Evolutionary conservation across 1,284 basidiomycete species (phyloP).

Genomic region (Kwoniella shivajii): DNA sequence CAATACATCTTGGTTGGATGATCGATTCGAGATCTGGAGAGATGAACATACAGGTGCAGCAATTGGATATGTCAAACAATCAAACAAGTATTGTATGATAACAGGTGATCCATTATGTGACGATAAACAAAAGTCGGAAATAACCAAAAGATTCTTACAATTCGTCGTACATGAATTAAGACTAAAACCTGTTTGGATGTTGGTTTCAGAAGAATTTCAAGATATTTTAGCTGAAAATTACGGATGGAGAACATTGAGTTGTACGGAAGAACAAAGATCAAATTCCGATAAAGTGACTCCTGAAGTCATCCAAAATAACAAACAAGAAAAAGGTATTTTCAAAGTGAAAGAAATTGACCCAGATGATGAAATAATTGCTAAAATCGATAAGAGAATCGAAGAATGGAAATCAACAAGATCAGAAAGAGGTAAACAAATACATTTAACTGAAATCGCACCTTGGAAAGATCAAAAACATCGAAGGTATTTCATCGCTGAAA

Average conservation of each 20-base stretch:
- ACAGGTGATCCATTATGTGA: conserved; percentile 62
- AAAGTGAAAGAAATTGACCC: conserved; percentile 53
- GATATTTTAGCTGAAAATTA: conserved; percentile 57
- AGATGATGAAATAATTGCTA: conserved; percentile 46
- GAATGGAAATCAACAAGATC: conserved; percentile 56
- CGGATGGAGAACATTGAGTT: conserved; percentile 60
- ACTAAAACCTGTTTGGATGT: conserved; percentile 62
- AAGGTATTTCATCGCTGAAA: conserved; percentile 60
- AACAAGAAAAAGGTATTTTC: conserved; percentile 57
- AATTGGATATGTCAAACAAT: conserved; percentile 56
- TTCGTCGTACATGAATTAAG: conserved; percentile 52
- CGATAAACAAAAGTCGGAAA: conserved; percentile 54
- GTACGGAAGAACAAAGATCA: conserved; percentile 61
- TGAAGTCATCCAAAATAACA: conserved; percentile 54
- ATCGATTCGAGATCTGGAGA: conserved; percentile 62
- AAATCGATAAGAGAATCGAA: conserved; percentile 57
- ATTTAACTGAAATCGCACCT: conserved; percentile 61
- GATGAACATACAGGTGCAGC: conserved; percentile 58
- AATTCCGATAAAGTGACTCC: conserved; percentile 57
- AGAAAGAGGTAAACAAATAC: conserved; percentile 61
- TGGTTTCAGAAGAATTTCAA: conserved; percentile 58
- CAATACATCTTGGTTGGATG: conserved; percentile 62
- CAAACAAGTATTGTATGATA: conserved; percentile 55
- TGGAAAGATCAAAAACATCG: conserved; percentile 61
- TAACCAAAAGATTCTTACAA: conserved; percentile 56